Conservation (phyloP, 139 green algal species). For the Pseudopediastrum boryanum region DNA sequence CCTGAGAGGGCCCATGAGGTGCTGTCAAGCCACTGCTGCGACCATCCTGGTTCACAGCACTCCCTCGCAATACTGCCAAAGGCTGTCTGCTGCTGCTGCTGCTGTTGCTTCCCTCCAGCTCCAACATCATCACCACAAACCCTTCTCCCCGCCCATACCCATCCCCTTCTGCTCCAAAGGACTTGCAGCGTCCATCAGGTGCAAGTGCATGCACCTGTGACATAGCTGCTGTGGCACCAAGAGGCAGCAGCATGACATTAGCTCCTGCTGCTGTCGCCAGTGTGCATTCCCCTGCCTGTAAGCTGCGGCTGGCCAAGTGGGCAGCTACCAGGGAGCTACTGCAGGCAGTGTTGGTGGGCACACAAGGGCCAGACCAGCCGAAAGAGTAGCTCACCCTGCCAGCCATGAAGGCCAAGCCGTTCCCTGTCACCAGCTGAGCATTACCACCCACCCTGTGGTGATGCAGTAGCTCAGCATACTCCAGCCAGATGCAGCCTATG, state of each 20-base stretch:
- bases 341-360: slow-evolving; percentile 88
- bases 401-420: slow-evolving; percentile 80
- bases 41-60: slow-evolving; percentile 90
- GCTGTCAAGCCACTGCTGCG: slow-evolving; percentile 85
- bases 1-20: slow-evolving; percentile 80
- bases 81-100: background rate
- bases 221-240: slow-evolving; percentile 72
- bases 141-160: slow-evolving; percentile 88
- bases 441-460: slow-evolving; percentile 18
- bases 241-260: slow-evolving; percentile 76
- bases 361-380: slow-evolving; percentile 65
- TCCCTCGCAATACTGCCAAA: slow-evolving; percentile 60
- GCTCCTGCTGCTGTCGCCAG: slow-evolving; percentile 64
- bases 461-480: slow-evolving; percentile 64
- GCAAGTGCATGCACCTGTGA: slow-evolving; percentile 58
- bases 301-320: slow-evolving; percentile 66
- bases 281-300: slow-evolving; percentile 38
- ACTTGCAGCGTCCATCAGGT: slow-evolving; percentile 82
- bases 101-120: slow-evolving; percentile 29
- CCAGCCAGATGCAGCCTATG: slow-evolving; percentile 80
- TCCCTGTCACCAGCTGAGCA: slow-evolving; percentile 62
- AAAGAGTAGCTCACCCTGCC: slow-evolving; percentile 86
- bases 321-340: slow-evolving; percentile 83
- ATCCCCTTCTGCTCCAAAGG: slow-evolving; percentile 80
- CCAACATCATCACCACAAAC: slow-evolving; percentile 62